Evolutionary conservation across 768 basidiomycete genomes (phyloP).

Genomic region (Phaffia tasmanica): DNA sequence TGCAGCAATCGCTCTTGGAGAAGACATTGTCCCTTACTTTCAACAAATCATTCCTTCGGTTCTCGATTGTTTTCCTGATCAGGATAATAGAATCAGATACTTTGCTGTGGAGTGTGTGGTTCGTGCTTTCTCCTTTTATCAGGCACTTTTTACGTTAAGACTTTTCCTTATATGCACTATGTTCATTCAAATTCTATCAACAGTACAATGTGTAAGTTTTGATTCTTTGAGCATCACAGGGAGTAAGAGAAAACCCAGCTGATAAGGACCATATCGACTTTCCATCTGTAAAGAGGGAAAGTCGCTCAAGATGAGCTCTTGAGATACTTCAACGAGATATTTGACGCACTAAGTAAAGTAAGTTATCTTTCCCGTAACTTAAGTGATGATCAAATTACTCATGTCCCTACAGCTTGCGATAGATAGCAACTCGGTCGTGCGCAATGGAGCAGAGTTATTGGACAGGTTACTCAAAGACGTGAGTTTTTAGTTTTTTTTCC

Average conservation of each 20-base stretch:
- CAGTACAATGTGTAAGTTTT: no score
- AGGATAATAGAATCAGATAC: conserved; percentile 81
- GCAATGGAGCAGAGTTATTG: conserved; percentile 93
- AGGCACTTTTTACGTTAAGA: no score
- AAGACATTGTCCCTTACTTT: conserved; percentile 88
- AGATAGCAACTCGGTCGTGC: conserved; percentile 88
- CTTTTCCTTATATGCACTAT: no score
- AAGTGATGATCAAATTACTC: neutral
- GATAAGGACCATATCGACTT: neutral
- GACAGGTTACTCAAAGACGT: conserved; percentile 88
- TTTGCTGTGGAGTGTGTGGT: conserved; percentile 88
- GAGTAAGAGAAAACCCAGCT: neutral
- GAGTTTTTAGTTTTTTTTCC: neutral
- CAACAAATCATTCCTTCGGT: conserved; percentile 82
- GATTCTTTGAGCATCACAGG: no score
- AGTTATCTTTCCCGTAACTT: conserved; percentile 28
- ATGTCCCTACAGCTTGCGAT: conserved; percentile 62
- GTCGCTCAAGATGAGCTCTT: conserved; percentile 94
- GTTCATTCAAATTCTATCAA: no score
- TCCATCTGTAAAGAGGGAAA: conserved; percentile 32
- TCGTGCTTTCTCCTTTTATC: neutral
- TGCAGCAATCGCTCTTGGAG: conserved; percentile 89
- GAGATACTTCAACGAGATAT: conserved; percentile 95
- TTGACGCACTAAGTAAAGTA: conserved; percentile 94
- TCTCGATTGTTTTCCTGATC: conserved; percentile 81